Conservation (phyloP, 1,284 basidiomycete genomes). For the Fistulinella cinereoalba region DNA sequence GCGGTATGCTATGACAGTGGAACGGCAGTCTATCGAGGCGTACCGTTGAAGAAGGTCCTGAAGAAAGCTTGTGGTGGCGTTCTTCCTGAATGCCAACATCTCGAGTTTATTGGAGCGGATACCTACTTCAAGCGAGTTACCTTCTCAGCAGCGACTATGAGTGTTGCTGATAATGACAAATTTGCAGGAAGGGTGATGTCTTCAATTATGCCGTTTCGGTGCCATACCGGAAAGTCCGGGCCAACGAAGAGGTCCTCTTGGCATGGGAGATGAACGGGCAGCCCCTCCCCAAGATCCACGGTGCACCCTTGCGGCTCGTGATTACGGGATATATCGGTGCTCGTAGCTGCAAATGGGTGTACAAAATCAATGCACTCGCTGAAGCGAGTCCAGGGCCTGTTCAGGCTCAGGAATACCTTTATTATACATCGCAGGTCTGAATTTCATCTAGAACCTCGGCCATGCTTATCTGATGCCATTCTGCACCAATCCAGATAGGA, state of each 20-base stretch:
- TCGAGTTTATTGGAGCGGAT: constrained; percentile 57
- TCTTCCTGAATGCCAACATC: constrained; percentile 46
- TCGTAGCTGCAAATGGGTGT: constrained; percentile 56
- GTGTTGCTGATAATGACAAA: not conserved
- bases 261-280: constrained; percentile 61
- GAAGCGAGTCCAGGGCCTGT: constrained; percentile 52
- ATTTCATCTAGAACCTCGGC: not conserved
- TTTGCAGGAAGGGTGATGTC: constrained; percentile 44
- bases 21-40: constrained; percentile 47
- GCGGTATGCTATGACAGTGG: constrained; percentile 29
- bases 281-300: constrained; percentile 53
- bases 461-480: not conserved
- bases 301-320: constrained; percentile 52
- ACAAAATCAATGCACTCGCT: constrained; percentile 49
- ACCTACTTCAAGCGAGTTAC: constrained; percentile 53
- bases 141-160: not conserved
- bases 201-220: constrained; percentile 57
- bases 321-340: constrained; percentile 60
- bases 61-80: constrained; percentile 53
- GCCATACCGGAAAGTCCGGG: constrained; percentile 50
- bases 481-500: constrained; percentile 7
- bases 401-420: constrained; percentile 53
- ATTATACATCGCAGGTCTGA: constrained; percentile 34
- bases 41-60: constrained; percentile 52
- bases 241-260: constrained; percentile 51